Evolutionary conservation across 768 basidiomycete genomes (phyloP).

Genomic region (Russula vinacea): DNA sequence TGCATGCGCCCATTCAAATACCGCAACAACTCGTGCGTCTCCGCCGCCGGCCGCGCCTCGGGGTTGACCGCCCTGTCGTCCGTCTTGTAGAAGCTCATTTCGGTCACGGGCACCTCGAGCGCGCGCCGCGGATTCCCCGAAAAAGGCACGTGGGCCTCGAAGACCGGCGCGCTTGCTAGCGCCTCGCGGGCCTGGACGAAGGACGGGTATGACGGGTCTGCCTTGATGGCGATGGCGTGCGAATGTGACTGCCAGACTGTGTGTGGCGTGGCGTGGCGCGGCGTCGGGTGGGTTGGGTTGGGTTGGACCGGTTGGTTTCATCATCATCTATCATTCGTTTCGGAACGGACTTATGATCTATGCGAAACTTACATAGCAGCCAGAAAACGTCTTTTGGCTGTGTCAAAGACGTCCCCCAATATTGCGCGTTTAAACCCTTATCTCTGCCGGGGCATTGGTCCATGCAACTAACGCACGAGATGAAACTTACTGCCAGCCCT

Average conservation of each 20-base stretch:
- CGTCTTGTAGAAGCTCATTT: slow-evolving; percentile 1
- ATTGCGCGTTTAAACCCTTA: slow-evolving; percentile 12
- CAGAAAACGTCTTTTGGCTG: slow-evolving; percentile 4
- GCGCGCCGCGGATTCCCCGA: not conserved
- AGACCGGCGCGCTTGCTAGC: not conserved
- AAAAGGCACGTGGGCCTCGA: not conserved
- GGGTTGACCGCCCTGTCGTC: not conserved
- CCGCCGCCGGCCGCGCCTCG: not conserved
- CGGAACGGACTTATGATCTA: too few relatives aligned
- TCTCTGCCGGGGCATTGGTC: not conserved
- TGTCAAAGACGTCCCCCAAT: slow-evolving; percentile 13
- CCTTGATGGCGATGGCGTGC: slow-evolving; percentile 6
- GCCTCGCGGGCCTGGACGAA: not conserved
- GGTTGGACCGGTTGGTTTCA: too few relatives aligned
- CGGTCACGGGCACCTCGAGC: slow-evolving; percentile 8
- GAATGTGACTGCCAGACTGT: slow-evolving; percentile 16
- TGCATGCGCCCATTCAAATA: not conserved
- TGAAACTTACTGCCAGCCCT: slow-evolving; percentile 17
- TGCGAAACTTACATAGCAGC: slow-evolving; percentile 15
- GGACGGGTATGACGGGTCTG: slow-evolving; percentile 6
- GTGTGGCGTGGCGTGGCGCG: too few relatives aligned
- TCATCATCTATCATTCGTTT: not conserved
- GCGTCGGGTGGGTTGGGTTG: too few relatives aligned
- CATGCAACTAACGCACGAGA: not conserved
- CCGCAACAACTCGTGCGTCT: not conserved